Evolutionary conservation across 2,329 filamentous ascomycete genomes (phyloP).

Genomic region (Periglandula ipomoeae): DNA sequence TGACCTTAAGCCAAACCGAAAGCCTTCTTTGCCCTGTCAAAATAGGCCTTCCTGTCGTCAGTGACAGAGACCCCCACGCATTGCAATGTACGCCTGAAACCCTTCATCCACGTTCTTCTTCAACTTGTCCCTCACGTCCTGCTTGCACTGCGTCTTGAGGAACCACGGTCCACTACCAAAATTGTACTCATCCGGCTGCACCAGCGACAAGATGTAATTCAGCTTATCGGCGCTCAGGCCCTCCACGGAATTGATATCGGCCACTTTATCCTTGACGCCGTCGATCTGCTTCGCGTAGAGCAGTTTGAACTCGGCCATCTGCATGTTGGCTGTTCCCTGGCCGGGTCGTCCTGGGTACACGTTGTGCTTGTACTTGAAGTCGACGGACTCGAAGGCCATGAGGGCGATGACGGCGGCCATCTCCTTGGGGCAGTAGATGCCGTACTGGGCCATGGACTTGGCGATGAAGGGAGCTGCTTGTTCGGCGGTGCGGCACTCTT

Average conservation of each 20-base stretch:
- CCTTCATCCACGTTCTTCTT: constrained; percentile 28
- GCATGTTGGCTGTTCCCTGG: constrained; percentile 59
- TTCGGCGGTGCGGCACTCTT: constrained; percentile 57
- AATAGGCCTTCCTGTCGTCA: constrained; percentile 29
- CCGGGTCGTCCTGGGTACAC: constrained; percentile 46
- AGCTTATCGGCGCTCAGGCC: constrained; percentile 22
- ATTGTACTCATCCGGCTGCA: constrained; percentile 41
- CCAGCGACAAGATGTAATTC: constrained; percentile 32
- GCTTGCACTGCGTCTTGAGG: constrained; percentile 33
- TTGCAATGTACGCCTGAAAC: constrained; percentile 35
- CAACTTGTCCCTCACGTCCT: constrained; percentile 24
- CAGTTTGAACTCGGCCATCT: constrained; percentile 34
- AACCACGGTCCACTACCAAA: constrained; percentile 47
- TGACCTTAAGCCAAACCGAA: constrained; percentile 26
- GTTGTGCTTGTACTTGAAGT: constrained; percentile 66
- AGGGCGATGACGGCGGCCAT: constrained; percentile 63
- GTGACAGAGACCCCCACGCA: constrained; percentile 33
- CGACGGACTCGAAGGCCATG: constrained; percentile 60
- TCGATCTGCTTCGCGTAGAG: constrained; percentile 37
- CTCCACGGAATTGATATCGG: constrained; percentile 18
- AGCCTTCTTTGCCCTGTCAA: constrained; percentile 36
- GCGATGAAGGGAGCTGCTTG: constrained; percentile 50
- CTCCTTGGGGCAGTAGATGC: constrained; percentile 43
- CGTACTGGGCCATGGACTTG: constrained; percentile 47
- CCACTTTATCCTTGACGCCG: constrained; percentile 25